These are phyloP conservation scores for Ascochyta viciae-villosae DNA, from an alignment of 2,329 filamentous ascomycete species.

Conservation along the genomic window DNA sequence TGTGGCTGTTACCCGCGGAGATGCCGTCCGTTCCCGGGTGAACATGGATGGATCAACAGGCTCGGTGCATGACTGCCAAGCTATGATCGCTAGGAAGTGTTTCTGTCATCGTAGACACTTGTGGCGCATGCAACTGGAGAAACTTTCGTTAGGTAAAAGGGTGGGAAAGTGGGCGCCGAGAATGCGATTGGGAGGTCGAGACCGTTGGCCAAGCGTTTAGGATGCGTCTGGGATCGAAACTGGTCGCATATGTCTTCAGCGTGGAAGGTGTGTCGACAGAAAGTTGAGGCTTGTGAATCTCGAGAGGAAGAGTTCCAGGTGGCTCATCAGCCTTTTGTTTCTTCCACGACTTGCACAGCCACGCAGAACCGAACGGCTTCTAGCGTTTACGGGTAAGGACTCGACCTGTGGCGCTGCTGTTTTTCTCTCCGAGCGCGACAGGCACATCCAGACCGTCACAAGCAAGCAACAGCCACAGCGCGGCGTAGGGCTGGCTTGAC, in stretches of 20 bases:
- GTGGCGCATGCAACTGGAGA: slow-evolving; percentile 12
- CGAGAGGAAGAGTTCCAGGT: not conserved
- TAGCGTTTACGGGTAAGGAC: slow-evolving; percentile 17
- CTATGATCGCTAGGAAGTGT: slow-evolving; percentile 2
- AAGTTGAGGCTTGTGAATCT: slow-evolving; percentile 9
- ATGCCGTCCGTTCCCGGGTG: slow-evolving; percentile 6
- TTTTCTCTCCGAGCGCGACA: not conserved
- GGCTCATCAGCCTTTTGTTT: slow-evolving; percentile 18
- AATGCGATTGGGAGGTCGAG: slow-evolving; percentile 3
- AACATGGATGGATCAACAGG: slow-evolving; percentile 10
- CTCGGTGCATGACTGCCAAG: slow-evolving; percentile 16
- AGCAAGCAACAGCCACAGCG: slow-evolving; percentile 4
- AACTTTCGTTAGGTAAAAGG: slow-evolving; percentile 15
- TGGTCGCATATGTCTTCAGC: not conserved
- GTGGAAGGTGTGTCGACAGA: not conserved
- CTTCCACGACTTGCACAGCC: slow-evolving; percentile 15
- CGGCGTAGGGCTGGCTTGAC: slow-evolving; percentile 1
- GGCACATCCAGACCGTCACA: slow-evolving; percentile 15
- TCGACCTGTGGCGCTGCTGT: slow-evolving; percentile 16
- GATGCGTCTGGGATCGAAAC: slow-evolving; percentile 7
- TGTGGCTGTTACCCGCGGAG: slow-evolving; percentile 9
- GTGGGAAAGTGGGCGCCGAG: slow-evolving; percentile 2
- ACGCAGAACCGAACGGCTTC: slow-evolving; percentile 16
- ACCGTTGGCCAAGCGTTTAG: slow-evolving; percentile 15
- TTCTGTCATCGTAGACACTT: slow-evolving; percentile 2